phyloP scores from a whole-genome alignment of 2,329 filamentous ascomycete species.

The Fusarium burgessii region DNA sequence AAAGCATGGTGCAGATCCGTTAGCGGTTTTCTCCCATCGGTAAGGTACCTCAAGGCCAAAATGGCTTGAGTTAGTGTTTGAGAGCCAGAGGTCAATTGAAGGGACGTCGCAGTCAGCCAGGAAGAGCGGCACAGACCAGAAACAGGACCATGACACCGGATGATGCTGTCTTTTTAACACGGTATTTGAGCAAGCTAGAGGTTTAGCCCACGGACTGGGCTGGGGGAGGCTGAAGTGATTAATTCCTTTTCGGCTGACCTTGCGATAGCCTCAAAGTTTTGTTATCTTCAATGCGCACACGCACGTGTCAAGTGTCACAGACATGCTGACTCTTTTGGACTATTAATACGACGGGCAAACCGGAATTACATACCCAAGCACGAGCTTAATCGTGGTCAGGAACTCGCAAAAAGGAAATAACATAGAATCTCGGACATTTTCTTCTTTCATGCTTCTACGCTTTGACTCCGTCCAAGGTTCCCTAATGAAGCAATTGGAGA shows the following conservation, averaged over 20 bases:
- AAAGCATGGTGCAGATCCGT: constrained; percentile 32
- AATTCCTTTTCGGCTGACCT: constrained; percentile 4
- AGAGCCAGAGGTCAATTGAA: background rate
- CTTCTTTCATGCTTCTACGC: constrained; percentile 17
- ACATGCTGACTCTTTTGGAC: constrained; percentile 5
- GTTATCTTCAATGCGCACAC: constrained; percentile 9
- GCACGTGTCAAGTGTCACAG: constrained; percentile 12
- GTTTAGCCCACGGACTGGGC: background rate
- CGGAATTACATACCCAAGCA: constrained; percentile 23
- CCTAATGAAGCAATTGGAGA: background rate
- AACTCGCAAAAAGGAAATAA: constrained; percentile 3
- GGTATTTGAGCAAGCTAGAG: background rate
- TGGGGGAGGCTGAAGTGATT: constrained; percentile 21
- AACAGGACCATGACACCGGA: constrained; percentile 8
- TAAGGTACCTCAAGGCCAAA: background rate
- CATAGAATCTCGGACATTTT: constrained; percentile 4
- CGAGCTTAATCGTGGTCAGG: background rate
- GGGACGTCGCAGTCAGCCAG: constrained; percentile 6
- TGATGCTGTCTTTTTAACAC: background rate
- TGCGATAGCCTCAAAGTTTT: constrained; percentile 32
- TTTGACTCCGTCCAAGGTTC: constrained; percentile 17
- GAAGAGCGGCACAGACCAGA: constrained; percentile 18
- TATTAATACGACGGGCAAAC: constrained; percentile 13
- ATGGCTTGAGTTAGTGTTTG: background rate
- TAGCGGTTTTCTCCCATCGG: constrained; percentile 16